Evolutionary conservation across 352 stramenopile species (phyloP), one percentile per base, ranked within the genome.

Genomic region (Achlya hypogyna): DNA sequence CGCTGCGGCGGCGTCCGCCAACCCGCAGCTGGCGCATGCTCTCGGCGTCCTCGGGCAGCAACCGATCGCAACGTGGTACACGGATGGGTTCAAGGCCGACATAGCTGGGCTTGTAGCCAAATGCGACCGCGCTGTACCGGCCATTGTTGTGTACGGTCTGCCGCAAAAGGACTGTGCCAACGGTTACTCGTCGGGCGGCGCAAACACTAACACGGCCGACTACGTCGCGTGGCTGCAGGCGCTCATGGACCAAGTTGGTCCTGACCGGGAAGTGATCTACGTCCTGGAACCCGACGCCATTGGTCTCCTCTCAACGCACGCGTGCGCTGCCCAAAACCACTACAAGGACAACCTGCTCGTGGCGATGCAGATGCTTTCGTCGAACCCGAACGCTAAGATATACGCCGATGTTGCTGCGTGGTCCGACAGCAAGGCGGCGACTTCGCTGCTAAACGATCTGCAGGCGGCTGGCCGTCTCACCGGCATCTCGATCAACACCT

Each of bases 161-260:
- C 81, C 81, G 1, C 65, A 83, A 63, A 87, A 89, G 62, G 79
- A 89, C 72, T 89, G 81, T 59, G 74, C 75, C 34, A 76, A 71
- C 32, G 75, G 77, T 12, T 80, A 84, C 29, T 89, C 81, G 28
- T 72, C 69, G 3, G 23, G 27, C 25, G 72, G 72, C 8, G 56
- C 5, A 31, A 77, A 75, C 68, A 66, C 72, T 31, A 71, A 75
- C 69, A 51, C 67, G 16, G 52, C 63, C 14, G 62, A 71, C 43
- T 77, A 77, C 69, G 60, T 70, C 45, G 25, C 35, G 1, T 77
- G 72, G 56, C 65, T 77, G 29, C 38, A 51, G 27, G 35, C 25
- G 27, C 66, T 77, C 38, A 40, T 63, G 6, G 25, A 40, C 2
- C 45, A 47, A n/a, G 53, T 49, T 0, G 71, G 68, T 28, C 51